A percentile compares a stretch with the other conserved stretches of the same genome.
These are phyloP conservation scores for Heliosperma pusillum DNA, from an alignment of 148 eudicot species.

Conservation along the genomic window DNA sequence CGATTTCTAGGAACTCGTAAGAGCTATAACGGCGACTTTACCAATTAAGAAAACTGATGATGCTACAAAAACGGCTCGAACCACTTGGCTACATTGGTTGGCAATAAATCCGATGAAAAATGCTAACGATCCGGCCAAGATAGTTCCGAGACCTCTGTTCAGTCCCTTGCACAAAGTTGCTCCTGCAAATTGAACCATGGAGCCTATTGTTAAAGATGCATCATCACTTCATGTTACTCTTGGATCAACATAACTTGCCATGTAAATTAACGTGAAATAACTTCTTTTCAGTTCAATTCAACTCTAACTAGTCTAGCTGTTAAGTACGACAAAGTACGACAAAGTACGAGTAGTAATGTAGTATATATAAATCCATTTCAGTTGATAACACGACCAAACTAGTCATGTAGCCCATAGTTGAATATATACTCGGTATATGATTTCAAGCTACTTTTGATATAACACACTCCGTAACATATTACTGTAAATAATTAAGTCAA, in stretches of 20 bases:
- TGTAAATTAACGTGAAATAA: too few species aligned
- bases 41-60: conserved; percentile 67
- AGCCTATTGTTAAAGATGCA: not conserved
- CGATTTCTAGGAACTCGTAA: not conserved
- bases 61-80: conserved; percentile 68
- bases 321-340: too few species aligned
- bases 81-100: conserved; percentile 36
- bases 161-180: conserved; percentile 94
- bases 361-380: too few species aligned
- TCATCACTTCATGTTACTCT: not conserved
- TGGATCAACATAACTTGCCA: too few species aligned
- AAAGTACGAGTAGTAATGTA: too few species aligned
- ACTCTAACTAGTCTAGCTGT: too few species aligned
- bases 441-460: too few species aligned
- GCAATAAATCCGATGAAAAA: conserved; percentile 67
- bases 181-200: conserved; percentile 35
- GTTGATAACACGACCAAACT: too few species aligned
- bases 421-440: not conserved
- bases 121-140: conserved; percentile 76
- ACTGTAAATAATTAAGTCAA: too few species aligned
- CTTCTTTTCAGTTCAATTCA: not conserved
- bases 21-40: conserved; percentile 23
- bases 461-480: too few species aligned
- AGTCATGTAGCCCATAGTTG: too few species aligned
- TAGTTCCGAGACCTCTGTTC: conserved; percentile 84